phyloP scores from a whole-genome alignment of 192 early-diverging fungal species.

The Phlyctochytrium planicorne region DNA sequence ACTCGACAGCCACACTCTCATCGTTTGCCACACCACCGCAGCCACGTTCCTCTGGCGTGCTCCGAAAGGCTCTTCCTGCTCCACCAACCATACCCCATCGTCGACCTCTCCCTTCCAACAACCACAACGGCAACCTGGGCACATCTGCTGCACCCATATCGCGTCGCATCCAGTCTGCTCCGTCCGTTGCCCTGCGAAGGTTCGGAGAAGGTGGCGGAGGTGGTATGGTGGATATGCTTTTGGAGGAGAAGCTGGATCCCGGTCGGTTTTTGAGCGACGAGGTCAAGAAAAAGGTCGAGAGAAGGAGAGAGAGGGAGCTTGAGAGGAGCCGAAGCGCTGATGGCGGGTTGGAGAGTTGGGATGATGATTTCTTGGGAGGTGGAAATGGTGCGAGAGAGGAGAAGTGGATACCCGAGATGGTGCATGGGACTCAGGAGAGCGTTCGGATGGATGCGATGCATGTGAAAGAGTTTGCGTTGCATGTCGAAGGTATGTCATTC shows the following conservation, averaged over 20 bases:
- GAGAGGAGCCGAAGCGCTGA: conserved; percentile 20
- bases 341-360: conserved; percentile 39
- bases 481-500: conserved; percentile 37
- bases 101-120: conserved; percentile 5
- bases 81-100: too few species aligned
- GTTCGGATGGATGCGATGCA: conserved; percentile 30
- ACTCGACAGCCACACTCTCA: neutral
- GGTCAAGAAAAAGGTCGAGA: conserved; percentile 18
- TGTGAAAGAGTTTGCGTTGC: conserved; percentile 40
- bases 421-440: conserved; percentile 24
- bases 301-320: conserved; percentile 24
- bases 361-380: conserved; percentile 36
- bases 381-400: neutral
- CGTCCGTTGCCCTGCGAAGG: conserved; percentile 11
- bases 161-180: conserved; percentile 24
- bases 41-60: neutral
- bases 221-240: conserved; percentile 22
- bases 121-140: conserved; percentile 6
- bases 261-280: neutral
- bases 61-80: neutral
- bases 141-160: conserved; percentile 24
- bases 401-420: conserved; percentile 20
- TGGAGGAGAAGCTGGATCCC: conserved; percentile 5
- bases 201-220: conserved; percentile 15
- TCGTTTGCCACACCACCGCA: neutral